A percentile compares a stretch with the other conserved stretches of the same genome.
These are phyloP conservation scores for Heracleum sosnowskyi DNA, from an alignment of 129 eudicot species.

Conservation along the genomic window DNA sequence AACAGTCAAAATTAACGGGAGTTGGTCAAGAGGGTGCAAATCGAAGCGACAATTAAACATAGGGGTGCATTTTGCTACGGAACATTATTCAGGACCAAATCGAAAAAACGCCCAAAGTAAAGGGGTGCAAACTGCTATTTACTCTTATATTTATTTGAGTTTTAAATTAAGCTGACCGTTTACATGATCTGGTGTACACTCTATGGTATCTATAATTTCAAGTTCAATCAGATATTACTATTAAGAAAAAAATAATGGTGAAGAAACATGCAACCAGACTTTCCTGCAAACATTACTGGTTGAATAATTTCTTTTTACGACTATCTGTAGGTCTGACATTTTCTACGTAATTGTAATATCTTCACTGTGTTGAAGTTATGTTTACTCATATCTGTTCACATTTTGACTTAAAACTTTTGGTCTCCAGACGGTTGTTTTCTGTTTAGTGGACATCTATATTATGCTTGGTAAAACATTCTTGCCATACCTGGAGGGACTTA, in stretches of 20 bases:
- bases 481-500: slow-evolving; percentile 89
- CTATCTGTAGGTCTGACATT: background rate
- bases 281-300: background rate
- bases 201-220: background rate
- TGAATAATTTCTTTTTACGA: background rate
- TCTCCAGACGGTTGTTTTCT: slow-evolving; percentile 92
- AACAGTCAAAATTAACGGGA: no score
- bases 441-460: slow-evolving; percentile 91
- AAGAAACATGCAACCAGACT: background rate
- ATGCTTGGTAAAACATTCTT: slow-evolving; percentile 88
- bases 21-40: no score
- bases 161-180: background rate
- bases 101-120: no score
- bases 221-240: background rate
- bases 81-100: no score
- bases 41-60: no score
- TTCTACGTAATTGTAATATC: background rate
- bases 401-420: slow-evolving; percentile 7
- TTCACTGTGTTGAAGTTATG: background rate
- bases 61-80: no score
- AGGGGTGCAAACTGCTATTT: no score
- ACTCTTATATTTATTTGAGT: background rate
- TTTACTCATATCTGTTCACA: background rate
- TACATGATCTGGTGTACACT: background rate
- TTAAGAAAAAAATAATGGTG: background rate